Base-by-base conservation (phyloP, 768 basidiomycete species). In the Kwoniella europaea region DNA sequence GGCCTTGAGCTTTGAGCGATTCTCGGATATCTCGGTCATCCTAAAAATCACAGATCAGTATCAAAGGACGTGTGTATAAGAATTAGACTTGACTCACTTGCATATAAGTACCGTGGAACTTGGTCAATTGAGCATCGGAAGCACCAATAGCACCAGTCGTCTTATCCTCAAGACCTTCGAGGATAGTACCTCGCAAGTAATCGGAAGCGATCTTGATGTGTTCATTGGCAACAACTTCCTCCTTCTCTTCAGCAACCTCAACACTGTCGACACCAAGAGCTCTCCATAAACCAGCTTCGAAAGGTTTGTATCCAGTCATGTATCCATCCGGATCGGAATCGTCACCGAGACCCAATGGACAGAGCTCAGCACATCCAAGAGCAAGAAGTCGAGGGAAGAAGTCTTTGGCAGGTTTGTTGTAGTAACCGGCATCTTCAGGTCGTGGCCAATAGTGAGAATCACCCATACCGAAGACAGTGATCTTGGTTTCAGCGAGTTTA, bases 401-500 rank as follows among this genome's bases (percentile, higher is more conserved):
- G 72, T 98, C 96, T 84, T 94, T 95, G 18, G 90, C 88, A 0
- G 96, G 90, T 84, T 94, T 97, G 88, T 98, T 99, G 87, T 98
- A 99, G 84, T 96, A 98, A 77, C 93, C 92, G n/a, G 90, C 91
- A 79, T 98, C 97, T 83, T 98, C 94, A 18, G 92, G 88, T 53
- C 97, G 89, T 10, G 97, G 97, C 97, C 97, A 99, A 86, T 99
- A 99, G 85, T 97, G 95, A 82, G 92, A 95, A 84, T 99, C 97
- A 71, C 97, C 97, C 89, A 99, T 91, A 59, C 87, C 96, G 76
- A 98, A 97, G 55, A 98, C 94, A 64, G 90, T 85, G 83, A 88
- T 92, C 79, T 88, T 90, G 69, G 94, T 85, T 71, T 90, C 90
- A 63, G 82, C 76, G 5, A 87, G 85, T 65, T 85, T 86, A 63